Conservation (phyloP, 2,329 filamentous ascomycete species). For the Aureobasidium pullulans region DNA sequence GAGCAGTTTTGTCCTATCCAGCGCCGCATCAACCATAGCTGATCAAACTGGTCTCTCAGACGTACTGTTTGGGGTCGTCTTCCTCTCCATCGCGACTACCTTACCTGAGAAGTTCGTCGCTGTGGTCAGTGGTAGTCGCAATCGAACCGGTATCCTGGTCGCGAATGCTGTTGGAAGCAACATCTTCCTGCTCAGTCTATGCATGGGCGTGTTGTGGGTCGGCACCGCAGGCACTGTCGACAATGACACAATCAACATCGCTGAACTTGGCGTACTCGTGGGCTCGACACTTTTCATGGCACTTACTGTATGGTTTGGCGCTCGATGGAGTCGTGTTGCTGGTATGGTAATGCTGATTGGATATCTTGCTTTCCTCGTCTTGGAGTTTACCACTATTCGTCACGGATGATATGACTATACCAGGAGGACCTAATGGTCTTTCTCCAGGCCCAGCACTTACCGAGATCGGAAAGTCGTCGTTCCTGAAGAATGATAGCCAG, state of each 20-base stretch:
- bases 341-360: not conserved
- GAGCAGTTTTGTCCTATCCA: conserved; percentile 44
- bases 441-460: no score
- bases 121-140: conserved; percentile 40
- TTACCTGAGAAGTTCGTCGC: conserved; percentile 48
- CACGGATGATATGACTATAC: not conserved
- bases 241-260: not conserved
- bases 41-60: conserved; percentile 37
- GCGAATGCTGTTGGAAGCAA: conserved; percentile 49
- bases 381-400: not conserved
- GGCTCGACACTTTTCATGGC: not conserved
- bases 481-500: no score
- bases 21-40: conserved; percentile 36
- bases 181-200: conserved; percentile 48
- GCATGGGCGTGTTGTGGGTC: conserved; percentile 34
- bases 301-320: not conserved
- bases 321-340: not conserved
- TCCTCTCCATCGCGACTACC: conserved; percentile 47
- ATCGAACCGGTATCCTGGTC: conserved; percentile 43
- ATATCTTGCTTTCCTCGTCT: not conserved
- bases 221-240: conserved; percentile 3
- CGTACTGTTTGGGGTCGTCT: conserved; percentile 40
- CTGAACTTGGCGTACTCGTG: not conserved
- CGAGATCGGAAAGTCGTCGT: no score
- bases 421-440: no score